These are phyloP conservation scores for Plasmodium knowlesi DNA, from an alignment of 169 alveolate genomes.

Conservation along the genomic window DNA sequence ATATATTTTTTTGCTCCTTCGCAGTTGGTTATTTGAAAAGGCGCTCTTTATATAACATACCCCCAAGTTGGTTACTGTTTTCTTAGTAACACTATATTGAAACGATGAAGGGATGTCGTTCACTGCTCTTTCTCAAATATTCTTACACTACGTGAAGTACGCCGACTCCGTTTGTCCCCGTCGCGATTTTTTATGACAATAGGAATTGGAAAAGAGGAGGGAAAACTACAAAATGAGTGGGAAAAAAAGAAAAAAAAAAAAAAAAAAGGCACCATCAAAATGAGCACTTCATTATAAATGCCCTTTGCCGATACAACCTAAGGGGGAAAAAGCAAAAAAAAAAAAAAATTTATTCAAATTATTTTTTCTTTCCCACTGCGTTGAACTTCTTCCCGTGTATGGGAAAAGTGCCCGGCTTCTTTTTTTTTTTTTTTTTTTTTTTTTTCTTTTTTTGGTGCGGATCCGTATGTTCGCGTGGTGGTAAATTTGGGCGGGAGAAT, in stretches of 20 bases:
- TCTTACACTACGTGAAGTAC: not conserved
- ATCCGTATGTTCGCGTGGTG: not conserved
- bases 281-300: not conserved
- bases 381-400: not conserved
- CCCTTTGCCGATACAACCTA: not conserved
- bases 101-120: not conserved
- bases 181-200: not conserved
- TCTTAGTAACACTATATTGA: not conserved
- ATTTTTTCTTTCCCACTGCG: not conserved
- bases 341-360: not conserved
- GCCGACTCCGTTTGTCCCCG: not conserved
- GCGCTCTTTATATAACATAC: not conserved
- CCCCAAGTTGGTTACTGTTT: not conserved
- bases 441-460: not conserved
- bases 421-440: too few species aligned
- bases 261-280: not conserved
- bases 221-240: not conserved
- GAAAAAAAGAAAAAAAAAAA: not conserved
- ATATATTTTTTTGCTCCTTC: not conserved
- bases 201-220: not conserved
- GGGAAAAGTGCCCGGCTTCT: not conserved
- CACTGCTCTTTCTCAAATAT: not conserved
- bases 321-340: not conserved
- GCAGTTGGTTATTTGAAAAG: not conserved
- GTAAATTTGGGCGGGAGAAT: not conserved